A percentile compares a stretch with the other conserved stretches of the same genome.
These are phyloP conservation scores for Fusarium oligoseptatum DNA, from an alignment of 2,329 filamentous ascomycete genomes.

Conservation along the genomic window DNA sequence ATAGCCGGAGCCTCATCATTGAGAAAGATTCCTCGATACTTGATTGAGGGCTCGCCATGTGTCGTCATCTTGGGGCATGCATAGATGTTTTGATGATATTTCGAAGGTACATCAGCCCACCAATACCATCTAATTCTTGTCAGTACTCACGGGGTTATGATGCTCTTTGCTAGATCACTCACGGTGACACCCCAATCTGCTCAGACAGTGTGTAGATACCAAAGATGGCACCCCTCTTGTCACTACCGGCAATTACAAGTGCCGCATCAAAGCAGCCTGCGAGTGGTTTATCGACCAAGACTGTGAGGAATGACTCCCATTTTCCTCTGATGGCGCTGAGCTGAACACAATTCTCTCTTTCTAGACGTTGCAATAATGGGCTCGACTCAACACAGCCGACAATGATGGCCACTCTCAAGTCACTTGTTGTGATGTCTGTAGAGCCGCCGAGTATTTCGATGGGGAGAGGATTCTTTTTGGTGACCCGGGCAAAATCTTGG, in stretches of 20 bases:
- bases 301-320: slow-evolving; percentile 31
- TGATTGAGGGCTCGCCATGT: slow-evolving; percentile 66
- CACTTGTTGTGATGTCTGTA: fast-evolving
- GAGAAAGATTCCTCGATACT: slow-evolving; percentile 73
- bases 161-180: background rate
- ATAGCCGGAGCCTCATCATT: slow-evolving; percentile 65
- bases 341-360: background rate
- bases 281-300: background rate
- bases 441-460: background rate
- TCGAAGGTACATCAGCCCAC: slow-evolving; percentile 39
- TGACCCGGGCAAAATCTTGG: slow-evolving; percentile 24
- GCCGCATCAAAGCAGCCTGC: background rate
- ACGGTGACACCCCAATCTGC: slow-evolving; percentile 36
- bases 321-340: slow-evolving; percentile 2
- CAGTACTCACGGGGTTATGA: fast-evolving
- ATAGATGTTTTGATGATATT: slow-evolving; percentile 2
- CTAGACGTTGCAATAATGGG: background rate
- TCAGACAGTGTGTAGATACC: slow-evolving; percentile 28
- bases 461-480: background rate
- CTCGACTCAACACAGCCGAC: slow-evolving; percentile 19
- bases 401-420: background rate
- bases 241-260: slow-evolving; percentile 19
- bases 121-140: slow-evolving; percentile 29
- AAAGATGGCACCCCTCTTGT: slow-evolving; percentile 30
- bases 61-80: slow-evolving; percentile 5